Conservation (phyloP, 768 basidiomycete species). For the Xerocomus brunneocitrinus region DNA sequence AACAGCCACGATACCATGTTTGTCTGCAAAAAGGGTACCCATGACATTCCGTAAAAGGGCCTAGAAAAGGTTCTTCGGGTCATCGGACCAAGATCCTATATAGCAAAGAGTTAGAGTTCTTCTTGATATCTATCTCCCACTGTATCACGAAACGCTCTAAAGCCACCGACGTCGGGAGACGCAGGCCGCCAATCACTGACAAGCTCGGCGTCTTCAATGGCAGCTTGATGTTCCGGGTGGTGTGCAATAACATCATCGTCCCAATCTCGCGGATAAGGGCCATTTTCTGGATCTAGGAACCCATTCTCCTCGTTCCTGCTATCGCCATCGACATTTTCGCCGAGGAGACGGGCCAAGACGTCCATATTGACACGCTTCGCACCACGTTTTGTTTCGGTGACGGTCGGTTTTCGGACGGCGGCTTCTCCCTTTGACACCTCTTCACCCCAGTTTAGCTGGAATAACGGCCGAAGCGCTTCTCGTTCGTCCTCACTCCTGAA, state of each 20-base stretch:
- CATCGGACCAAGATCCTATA: constrained; percentile 1
- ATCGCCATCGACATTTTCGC: constrained; percentile 24
- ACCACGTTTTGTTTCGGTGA: constrained; percentile 28
- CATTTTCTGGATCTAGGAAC: constrained; percentile 23
- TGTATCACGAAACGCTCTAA: constrained; percentile 13
- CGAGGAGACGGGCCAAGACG: constrained; percentile 48
- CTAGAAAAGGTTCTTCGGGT: not conserved
- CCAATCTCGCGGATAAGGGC: constrained; percentile 11
- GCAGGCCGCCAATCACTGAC: constrained; percentile 45
- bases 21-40: not conserved
- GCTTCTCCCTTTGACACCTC: constrained; percentile 26
- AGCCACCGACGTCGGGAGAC: constrained; percentile 28
- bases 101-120: constrained; percentile 20
- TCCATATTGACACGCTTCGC: constrained; percentile 51
- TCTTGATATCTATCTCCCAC: constrained; percentile 28
- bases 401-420: not conserved
- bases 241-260: constrained; percentile 12
- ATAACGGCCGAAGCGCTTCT: constrained; percentile 35
- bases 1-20: not conserved
- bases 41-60: not conserved
- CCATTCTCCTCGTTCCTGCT: constrained; percentile 18
- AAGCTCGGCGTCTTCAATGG: constrained; percentile 30
- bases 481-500: constrained; percentile 52
- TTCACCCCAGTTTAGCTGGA: constrained; percentile 36
- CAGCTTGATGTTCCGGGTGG: constrained; percentile 3